Base-by-base conservation (phyloP, 805 yeast species). In the Saturnispora ahearnii region DNA sequence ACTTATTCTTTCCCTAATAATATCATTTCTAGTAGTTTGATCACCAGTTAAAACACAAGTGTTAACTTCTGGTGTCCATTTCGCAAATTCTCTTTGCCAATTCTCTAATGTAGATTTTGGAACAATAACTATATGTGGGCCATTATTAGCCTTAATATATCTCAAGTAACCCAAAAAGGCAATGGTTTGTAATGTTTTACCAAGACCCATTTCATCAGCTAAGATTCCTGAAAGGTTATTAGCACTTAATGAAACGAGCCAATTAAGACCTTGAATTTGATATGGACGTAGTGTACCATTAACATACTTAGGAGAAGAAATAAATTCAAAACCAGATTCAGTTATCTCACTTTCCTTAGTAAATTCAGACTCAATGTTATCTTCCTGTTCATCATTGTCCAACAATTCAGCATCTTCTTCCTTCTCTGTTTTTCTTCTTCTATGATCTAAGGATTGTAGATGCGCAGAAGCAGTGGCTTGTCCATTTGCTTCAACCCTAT, bases 151-250 rank as follows among this genome's bases (percentile, higher is more conserved):
- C 58, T 81, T 81, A 49, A 82, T 72, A 62, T 87, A 88, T 55
- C 97, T 77, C 53, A 93, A 67, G 63, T 86, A 88, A 0, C 97
- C 98, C 45, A 91, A 69, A 59, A 91, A 93, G 1, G 98, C 79
- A 44, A 91, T 88, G 0, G 98, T 91, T 67, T 91, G 99, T 50
- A 93, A 71, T 5, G 99, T 91, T 66, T 91, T 91, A 50, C 99
- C 99, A 38, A 91, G 73, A 3, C 99, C 99, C 99, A 93, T 91
- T 65, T 91, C 99, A 68, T 91, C 99, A 11, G 99, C 99, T 45
- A 91, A 70, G 43, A 91, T 93, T 21, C 99, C 99, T 9, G 95
- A 84, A 41, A 91, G 74, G 58, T 84, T 78, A 65, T 91, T 88
- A 57, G 90, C 96, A 63, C 89, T 87, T 33, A 91, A 68, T 0